These are phyloP conservation scores for Vaucheria bursata DNA, from an alignment of 352 stramenopile species.

Conservation along the genomic window DNA sequence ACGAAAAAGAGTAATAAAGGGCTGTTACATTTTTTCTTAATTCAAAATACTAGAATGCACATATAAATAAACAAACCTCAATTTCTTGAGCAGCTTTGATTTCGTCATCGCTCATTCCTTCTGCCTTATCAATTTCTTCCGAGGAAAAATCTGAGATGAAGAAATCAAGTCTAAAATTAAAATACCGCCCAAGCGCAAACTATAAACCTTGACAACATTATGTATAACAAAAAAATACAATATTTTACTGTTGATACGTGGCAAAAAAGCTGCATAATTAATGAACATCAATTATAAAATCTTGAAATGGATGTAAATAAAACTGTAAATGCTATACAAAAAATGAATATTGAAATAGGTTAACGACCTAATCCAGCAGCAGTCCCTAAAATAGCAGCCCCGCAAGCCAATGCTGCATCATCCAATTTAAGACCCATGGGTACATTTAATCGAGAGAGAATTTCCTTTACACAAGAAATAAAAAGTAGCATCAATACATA, in stretches of 20 bases:
- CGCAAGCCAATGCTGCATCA: conserved; percentile 36
- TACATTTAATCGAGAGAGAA: conserved; percentile 6
- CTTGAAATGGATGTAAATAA: no score
- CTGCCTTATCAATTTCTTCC: no score
- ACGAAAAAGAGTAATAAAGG: not conserved
- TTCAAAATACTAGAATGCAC: not conserved
- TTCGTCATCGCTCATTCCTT: not conserved
- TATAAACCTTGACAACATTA: no score
- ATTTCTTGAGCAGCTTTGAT: not conserved
- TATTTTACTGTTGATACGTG: no score
- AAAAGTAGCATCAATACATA: not conserved
- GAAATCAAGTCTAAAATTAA: no score
- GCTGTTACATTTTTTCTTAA: not conserved
- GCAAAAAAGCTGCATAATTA: no score
- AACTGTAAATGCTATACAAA: no score
- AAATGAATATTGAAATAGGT: no score
- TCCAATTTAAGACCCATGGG: conserved; percentile 46
- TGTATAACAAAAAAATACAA: no score
- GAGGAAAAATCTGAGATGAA: no score
- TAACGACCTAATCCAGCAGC: not conserved
- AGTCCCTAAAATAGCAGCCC: conserved; percentile 33
- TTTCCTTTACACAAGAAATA: conserved; percentile 4
- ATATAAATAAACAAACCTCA: not conserved
- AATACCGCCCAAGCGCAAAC: no score
- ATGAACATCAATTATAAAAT: no score